These are phyloP conservation scores for Ustulina deusta DNA, from an alignment of 2,329 filamentous ascomycete species.

Conservation along the genomic window DNA sequence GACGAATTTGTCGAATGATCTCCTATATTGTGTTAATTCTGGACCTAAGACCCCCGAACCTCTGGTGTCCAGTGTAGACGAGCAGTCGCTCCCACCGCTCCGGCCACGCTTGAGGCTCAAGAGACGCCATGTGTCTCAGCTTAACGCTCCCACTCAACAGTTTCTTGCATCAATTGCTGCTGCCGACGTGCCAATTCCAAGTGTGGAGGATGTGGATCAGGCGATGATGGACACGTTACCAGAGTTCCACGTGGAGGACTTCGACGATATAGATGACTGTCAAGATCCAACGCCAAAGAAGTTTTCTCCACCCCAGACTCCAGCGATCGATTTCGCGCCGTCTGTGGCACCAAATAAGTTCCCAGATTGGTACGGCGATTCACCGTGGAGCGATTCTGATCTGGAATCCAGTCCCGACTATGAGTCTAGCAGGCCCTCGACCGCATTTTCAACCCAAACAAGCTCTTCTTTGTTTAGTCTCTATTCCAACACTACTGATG, in stretches of 20 bases:
- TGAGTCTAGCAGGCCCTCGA: conserved; percentile 70
- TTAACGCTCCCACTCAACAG: conserved; percentile 70
- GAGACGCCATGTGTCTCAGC: conserved; percentile 64
- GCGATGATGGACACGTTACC: conserved; percentile 58
- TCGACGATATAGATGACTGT: conserved; percentile 49
- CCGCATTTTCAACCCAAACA: conserved; percentile 69
- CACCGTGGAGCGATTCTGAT: conserved; percentile 64
- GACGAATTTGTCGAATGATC: conserved; percentile 59
- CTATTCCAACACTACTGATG: conserved; percentile 67
- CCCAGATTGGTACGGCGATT: conserved; percentile 70
- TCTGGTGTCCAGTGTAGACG: conserved; percentile 51
- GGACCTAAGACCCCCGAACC: conserved; percentile 67
- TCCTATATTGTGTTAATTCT: conserved; percentile 54
- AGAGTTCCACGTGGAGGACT: conserved; percentile 52
- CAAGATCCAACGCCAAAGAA: conserved; percentile 55
- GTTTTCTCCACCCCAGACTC: conserved; percentile 71
- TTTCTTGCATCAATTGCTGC: conserved; percentile 76
- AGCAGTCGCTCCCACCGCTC: conserved; percentile 59
- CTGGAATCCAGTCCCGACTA: conserved; percentile 69
- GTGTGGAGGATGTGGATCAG: conserved; percentile 67
- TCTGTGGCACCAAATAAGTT: conserved; percentile 61
- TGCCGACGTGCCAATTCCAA: conserved; percentile 73
- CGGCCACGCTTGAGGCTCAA: conserved; percentile 67
- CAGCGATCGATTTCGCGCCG: conserved; percentile 61
- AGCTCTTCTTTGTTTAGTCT: conserved; percentile 69